Conservation (phyloP, 768 basidiomycete genomes). For the Multifurca ochricompacta region DNA sequence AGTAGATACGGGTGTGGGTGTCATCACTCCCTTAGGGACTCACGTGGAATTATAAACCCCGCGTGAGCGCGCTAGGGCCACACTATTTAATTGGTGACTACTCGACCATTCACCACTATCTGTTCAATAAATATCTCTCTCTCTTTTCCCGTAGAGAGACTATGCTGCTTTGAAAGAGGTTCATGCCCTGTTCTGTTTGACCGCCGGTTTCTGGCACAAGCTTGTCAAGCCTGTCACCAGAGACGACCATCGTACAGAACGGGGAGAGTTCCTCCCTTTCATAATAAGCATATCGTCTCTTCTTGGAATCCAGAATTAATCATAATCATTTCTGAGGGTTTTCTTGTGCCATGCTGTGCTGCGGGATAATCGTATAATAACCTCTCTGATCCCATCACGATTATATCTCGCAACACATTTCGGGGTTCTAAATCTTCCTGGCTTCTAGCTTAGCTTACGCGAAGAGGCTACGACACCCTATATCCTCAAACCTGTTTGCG, state of each 20-base stretch:
- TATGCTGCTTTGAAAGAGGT: not conserved
- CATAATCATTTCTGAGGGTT: not conserved
- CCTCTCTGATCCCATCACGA: not conserved
- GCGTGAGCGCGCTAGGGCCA: not conserved
- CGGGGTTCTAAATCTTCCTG: not conserved
- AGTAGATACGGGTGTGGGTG: too few species aligned
- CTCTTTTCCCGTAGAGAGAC: not conserved
- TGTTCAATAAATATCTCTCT: too few species aligned
- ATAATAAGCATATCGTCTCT: conserved; percentile 1
- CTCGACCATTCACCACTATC: not conserved
- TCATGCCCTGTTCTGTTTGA: conserved; percentile 7
- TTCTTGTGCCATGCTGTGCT: too few species aligned
- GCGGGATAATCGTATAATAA: too few species aligned
- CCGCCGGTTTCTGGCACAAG: conserved; percentile 6
- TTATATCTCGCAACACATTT: not conserved
- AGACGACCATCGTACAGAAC: conserved; percentile 15
- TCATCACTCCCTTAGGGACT: too few species aligned
- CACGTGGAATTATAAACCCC: conserved; percentile 4
- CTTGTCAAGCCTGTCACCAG: conserved; percentile 4
- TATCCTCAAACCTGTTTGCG: conserved; percentile 50
- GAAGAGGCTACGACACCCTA: not conserved
- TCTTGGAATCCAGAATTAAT: not conserved
- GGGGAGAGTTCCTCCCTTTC: conserved; percentile 19
- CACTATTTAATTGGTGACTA: not conserved
- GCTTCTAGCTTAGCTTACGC: too few species aligned